Conservation (phyloP, 768 basidiomycete genomes). For the Filobasidium wieringae region DNA sequence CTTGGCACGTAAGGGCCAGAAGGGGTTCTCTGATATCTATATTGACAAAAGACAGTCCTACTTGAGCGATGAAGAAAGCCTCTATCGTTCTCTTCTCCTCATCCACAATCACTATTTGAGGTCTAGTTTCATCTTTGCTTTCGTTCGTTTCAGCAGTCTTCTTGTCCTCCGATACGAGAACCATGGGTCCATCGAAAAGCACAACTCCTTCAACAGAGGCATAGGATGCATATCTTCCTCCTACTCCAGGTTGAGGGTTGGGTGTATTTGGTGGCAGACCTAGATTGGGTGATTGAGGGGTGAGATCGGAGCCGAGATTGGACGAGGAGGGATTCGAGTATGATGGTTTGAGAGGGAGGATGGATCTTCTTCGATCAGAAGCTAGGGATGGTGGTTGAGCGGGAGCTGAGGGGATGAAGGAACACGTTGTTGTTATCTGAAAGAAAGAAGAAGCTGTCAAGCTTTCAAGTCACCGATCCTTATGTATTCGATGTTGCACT, state of each 20-base stretch:
- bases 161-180: background rate
- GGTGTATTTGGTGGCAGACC: conserved; percentile 6
- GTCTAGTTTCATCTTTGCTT: background rate
- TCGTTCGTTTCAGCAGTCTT: background rate
- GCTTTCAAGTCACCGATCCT: background rate
- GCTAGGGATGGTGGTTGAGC: background rate
- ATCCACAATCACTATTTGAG: background rate
- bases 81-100: background rate
- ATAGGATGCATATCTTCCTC: background rate
- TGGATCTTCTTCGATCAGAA: background rate
- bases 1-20: conserved; percentile 6
- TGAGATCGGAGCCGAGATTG: conserved; percentile 1
- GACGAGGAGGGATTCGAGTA: background rate
- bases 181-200: conserved; percentile 5
- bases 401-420: conserved; percentile 1
- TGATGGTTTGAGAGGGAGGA: conserved; percentile 3
- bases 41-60: conserved; percentile 5
- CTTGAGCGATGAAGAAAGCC: conserved; percentile 4
- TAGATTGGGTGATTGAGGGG: background rate
- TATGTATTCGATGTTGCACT: background rate
- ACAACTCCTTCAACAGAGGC: conserved; percentile 1
- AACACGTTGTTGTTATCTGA: conserved; percentile 6
- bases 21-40: conserved; percentile 8
- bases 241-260: conserved; percentile 4
- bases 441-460: background rate